Evolutionary conservation across 768 basidiomycete species (phyloP).

Genomic region (Punctularia strigosozonata): DNA sequence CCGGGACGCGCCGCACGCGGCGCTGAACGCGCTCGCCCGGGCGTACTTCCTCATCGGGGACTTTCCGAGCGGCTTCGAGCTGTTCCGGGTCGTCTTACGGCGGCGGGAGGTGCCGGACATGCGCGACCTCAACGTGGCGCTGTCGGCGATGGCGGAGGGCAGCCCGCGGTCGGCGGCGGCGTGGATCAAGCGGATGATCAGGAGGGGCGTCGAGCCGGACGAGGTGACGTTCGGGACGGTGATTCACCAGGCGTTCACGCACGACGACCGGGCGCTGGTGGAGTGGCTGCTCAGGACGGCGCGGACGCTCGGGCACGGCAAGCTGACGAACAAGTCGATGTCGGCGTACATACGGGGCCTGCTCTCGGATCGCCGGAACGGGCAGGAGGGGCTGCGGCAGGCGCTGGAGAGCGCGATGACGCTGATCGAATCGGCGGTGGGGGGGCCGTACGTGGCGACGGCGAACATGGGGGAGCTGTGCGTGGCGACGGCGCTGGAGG

Average conservation of each 20-base stretch:
- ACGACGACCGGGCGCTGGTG: slow-evolving; percentile 33
- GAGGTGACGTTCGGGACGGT: slow-evolving; percentile 48
- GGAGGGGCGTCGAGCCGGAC: slow-evolving; percentile 37
- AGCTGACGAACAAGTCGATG: slow-evolving; percentile 37
- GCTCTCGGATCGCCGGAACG: slow-evolving; percentile 5
- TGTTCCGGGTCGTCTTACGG: slow-evolving; percentile 32
- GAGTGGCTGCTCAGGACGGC: slow-evolving; percentile 28
- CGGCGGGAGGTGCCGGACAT: slow-evolving; percentile 46
- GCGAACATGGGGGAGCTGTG: slow-evolving; percentile 40
- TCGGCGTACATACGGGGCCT: slow-evolving; percentile 31
- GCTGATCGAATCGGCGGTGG: slow-evolving; percentile 26
- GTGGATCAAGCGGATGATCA: slow-evolving; percentile 40
- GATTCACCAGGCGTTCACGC: slow-evolving; percentile 41
- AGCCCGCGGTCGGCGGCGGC: slow-evolving; percentile 32
- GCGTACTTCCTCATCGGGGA: slow-evolving; percentile 47
- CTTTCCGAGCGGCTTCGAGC: slow-evolving; percentile 31
- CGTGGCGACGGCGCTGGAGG: slow-evolving; percentile 35
- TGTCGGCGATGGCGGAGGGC: slow-evolving; percentile 39
- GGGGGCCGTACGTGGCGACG: slow-evolving; percentile 25
- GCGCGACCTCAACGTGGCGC: slow-evolving; percentile 53
- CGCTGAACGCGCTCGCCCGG: slow-evolving; percentile 50
- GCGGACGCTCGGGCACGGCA: slow-evolving; percentile 19
- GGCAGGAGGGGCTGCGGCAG: slow-evolving; percentile 13
- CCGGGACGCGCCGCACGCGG: slow-evolving; percentile 30
- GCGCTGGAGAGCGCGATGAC: slow-evolving; percentile 30